These are phyloP conservation scores for Pontederia paniculata DNA, from an alignment of 176 grass and related monocot species.

Conservation along the genomic window DNA sequence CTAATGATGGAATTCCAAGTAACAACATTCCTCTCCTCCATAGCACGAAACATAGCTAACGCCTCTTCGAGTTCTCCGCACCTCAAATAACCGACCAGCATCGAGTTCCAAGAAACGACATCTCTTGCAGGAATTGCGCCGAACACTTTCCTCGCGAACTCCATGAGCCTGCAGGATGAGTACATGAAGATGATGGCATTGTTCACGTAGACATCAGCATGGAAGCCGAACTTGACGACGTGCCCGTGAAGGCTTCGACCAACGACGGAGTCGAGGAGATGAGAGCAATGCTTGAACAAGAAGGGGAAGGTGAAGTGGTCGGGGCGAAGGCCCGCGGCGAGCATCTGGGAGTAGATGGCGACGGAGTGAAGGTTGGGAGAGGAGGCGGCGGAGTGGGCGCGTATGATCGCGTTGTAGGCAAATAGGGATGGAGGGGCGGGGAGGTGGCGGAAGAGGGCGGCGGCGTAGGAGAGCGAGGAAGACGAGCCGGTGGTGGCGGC, in stretches of 20 bases:
- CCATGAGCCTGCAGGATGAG: neutral
- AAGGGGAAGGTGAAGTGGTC: conserved; percentile 20
- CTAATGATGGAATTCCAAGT: conserved; percentile 18
- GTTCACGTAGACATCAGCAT: neutral
- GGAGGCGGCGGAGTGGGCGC: neutral
- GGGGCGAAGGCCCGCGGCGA: neutral
- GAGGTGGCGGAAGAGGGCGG: conserved; percentile 1
- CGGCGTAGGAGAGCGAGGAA: neutral
- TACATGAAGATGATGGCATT: conserved; percentile 5
- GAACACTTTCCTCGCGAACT: neutral
- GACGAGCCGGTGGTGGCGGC: neutral
- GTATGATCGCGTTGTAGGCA: conserved; percentile 13
- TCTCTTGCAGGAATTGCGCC: conserved; percentile 5
- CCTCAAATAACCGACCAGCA: neutral
- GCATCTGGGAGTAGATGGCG: conserved; percentile 2
- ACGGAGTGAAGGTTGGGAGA: neutral
- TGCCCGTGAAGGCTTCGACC: conserved; percentile 1
- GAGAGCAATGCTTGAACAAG: conserved; percentile 10
- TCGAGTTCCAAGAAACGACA: conserved; percentile 11
- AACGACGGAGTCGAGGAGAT: neutral
- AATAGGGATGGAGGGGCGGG: neutral
- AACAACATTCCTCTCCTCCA: conserved; percentile 12
- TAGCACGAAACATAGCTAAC: neutral
- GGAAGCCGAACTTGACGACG: neutral
- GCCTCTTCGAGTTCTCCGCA: conserved; percentile 4